Base-by-base conservation (phyloP, 139 green algal species). In the Chlamydomonas sphaeroides region DNA sequence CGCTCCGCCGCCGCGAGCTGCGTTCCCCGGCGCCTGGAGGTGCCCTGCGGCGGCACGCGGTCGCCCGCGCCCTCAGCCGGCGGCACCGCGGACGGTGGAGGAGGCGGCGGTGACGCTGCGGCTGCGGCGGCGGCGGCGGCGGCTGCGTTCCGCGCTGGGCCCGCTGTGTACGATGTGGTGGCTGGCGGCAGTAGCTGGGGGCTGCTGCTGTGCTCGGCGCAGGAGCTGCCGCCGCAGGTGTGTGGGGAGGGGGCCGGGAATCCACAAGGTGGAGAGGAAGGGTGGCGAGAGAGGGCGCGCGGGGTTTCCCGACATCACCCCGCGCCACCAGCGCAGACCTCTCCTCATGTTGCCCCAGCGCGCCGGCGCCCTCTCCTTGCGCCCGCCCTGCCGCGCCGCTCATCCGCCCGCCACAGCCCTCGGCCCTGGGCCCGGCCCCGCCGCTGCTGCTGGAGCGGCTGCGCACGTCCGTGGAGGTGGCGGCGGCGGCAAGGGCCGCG, bases 361-460 rank as follows among this genome's bases (percentile, higher is more conserved):
- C n/a, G n/a, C n/a, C n/a, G n/a, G n/a, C n/a, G n/a, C n/a, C n/a
- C n/a, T n/a, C n/a, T n/a, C n/a, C n/a, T n/a, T n/a, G n/a, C n/a
- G n/a, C n/a, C n/a, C n/a, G n/a, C n/a, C n/a, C n/a, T n/a, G n/a
- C n/a, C n/a, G n/a, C n/a, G n/a, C n/a, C n/a, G n/a, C n/a, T n/a
- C n/a, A n/a, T n/a, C n/a, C n/a, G n/a, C n/a, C n/a, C n/a, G n/a
- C n/a, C n/a, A n/a, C n/a, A n/a, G n/a, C n/a, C n/a, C n/a, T n/a
- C n/a, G n/a, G n/a, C n/a, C n/a, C n/a, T n/a, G n/a, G n/a, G n/a
- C n/a, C n/a, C 59, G 5, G 59, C 59, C 59, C 30, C 26, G 59
- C 78, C 73, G 78, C 77, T n/a, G 23, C 59, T 86, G 32, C 79
- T 89, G 14, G 68, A 66, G 28, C 21, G 21, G 26, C 79, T 85